Base-by-base conservation (phyloP, 2,329 filamentous ascomycete genomes). In the Colletotrichum orbiculare region DNA sequence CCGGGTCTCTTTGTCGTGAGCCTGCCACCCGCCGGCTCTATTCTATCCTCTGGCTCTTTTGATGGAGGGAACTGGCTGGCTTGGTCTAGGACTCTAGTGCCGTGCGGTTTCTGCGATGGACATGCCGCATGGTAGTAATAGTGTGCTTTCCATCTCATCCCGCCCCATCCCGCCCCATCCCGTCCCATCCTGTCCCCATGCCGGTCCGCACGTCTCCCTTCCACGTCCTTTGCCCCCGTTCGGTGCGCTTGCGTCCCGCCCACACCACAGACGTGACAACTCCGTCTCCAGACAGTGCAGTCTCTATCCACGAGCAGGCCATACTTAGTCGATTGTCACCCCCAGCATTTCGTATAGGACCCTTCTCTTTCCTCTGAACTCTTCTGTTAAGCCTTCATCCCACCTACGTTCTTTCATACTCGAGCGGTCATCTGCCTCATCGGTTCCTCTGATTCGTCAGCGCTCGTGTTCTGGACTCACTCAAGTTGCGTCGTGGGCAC, bases 271-370 rank as follows among this genome's bases (percentile, higher is more conserved):
- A 56, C 17, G 52, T 55, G 45, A 45, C 50, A 47, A 61, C 57
- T 65, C 62, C 57, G 39, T 57, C 50, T 35, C 46, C 45, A 65
- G 62, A 56, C 55, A 61, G 62, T 41, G 45, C 57, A 65, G 39
- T 50, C 50, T 38, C 50, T 42, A 54, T n/a, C 50, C 62, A 50
- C 42, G 50, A 11, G 45, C 34, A 11, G n/a, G 25, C n/a, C 17
- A 15, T 65, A 62, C 59, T 62, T 65, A 65, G 50, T 62, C 37
- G 37, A 41, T 54, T 13, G 25, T 12, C 33, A 15, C 35, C 58
- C 62, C 25, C 25, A 25, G 25, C 25, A n/a, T 13, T 46, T 46
- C 33, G 13, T 35, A 33, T 8, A 17, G n/a, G 15, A 8, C 8
- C 10, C 8, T 17, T 15, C 43, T 9, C 25, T 17, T 46, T 9